Evolutionary conservation across 345 rosid genomes (phyloP).

Genomic region (Dimocarpus longan): DNA sequence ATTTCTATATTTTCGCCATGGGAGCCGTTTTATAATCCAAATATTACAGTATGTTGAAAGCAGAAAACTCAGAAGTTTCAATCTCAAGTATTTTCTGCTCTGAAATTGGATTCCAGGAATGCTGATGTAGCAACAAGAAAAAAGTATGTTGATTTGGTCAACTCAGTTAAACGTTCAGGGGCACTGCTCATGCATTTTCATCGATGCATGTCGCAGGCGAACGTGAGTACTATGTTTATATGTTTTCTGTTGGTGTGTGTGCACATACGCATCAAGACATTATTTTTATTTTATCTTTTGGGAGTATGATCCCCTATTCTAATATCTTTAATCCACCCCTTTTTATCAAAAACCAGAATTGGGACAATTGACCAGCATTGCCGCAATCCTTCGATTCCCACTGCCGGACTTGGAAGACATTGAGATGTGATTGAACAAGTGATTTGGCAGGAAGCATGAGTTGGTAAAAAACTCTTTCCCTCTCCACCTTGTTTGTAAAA

Average conservation of each 20-base stretch:
- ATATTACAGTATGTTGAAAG: not conserved
- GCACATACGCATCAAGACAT: too few species aligned
- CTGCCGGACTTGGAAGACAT: constrained; percentile 96
- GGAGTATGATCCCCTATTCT: not conserved
- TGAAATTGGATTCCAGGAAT: constrained; percentile 52
- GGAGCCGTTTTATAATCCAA: not conserved
- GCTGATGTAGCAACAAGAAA: constrained; percentile 62
- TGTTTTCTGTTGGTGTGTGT: too few species aligned
- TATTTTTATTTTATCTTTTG: too few species aligned
- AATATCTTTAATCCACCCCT: not conserved
- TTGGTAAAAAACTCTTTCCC: not conserved
- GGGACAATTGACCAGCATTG: constrained; percentile 83
- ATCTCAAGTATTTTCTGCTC: too few species aligned
- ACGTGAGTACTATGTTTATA: constrained; percentile 50
- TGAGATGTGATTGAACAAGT: constrained; percentile 63
- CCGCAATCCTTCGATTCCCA: constrained; percentile 94
- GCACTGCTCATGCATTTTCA: constrained; percentile 76
- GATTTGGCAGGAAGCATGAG: not conserved
- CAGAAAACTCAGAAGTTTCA: not conserved
- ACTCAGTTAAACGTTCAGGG: constrained; percentile 83
- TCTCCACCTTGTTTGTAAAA: not conserved
- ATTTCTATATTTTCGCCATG: not conserved
- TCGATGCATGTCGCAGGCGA: constrained; percentile 96
- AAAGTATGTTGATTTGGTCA: constrained; percentile 72
- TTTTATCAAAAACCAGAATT: constrained; percentile 48